Conservation (phyloP, 2,329 filamentous ascomycete species). For the Pseudonectria buxi region DNA sequence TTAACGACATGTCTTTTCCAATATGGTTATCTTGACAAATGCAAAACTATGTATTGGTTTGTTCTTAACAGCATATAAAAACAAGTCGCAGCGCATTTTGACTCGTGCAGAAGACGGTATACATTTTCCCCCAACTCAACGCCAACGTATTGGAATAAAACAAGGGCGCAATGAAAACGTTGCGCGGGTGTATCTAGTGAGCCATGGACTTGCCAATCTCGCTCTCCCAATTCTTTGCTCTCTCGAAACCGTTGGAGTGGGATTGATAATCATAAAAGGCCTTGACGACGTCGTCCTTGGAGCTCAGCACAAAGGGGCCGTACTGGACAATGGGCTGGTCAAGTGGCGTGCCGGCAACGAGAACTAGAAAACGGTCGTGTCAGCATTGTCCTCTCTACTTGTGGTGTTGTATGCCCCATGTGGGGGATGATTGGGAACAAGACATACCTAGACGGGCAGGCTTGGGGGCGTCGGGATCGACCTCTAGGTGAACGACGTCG, state of each 20-base stretch:
- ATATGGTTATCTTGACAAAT: too few species aligned
- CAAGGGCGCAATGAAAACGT: background rate
- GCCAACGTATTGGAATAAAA: constrained; percentile 3
- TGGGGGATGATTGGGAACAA: too few species aligned
- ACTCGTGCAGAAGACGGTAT: background rate
- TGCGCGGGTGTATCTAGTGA: constrained; percentile 17
- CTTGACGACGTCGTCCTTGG: constrained; percentile 66
- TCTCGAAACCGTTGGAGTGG: constrained; percentile 70
- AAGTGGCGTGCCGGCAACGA: constrained; percentile 72
- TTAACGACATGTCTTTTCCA: too few species aligned
- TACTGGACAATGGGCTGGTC: constrained; percentile 79
- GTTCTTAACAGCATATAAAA: too few species aligned
- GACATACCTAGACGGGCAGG: constrained; percentile 42
- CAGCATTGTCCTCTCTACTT: background rate
- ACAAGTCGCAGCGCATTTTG: too few species aligned
- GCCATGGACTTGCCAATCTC: constrained; percentile 78
- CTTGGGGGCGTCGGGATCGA: constrained; percentile 57
- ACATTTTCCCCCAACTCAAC: constrained; percentile 8
- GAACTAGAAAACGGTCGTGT: constrained; percentile 34
- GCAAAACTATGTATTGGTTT: too few species aligned
- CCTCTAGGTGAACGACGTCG: constrained; percentile 65
- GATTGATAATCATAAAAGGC: constrained; percentile 70
- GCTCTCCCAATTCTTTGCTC: constrained; percentile 71
- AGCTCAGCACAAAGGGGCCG: constrained; percentile 74
- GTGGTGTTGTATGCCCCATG: too few species aligned